Evolutionary conservation across 345 rosid genomes (phyloP), one percentile per base, ranked within the genome.

Genomic region (Citrus cavaleriei): DNA sequence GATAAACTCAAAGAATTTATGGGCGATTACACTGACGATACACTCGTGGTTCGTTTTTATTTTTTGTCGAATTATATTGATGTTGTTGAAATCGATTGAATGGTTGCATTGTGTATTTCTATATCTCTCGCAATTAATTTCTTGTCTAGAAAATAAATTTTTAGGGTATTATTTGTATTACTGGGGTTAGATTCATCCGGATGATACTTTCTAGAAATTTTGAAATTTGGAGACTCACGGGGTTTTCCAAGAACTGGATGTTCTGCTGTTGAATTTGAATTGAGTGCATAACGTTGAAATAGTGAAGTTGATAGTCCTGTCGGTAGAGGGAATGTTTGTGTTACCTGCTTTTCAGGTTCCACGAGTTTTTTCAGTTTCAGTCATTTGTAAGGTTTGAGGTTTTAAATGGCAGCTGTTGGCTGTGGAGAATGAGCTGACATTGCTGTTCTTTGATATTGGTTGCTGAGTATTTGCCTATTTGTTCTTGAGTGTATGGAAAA

Each of bases 1-100:
- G 90, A 85, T 72, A 97, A 94, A 81, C 93, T 97, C 70, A 93
- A 94, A 89, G 98, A 97, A 88, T 93, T 86, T 82, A 93, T 97
- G 98, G 98, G 96, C 61, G 95, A 97, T 79, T 97, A 97, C 87
- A 91, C 99, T 22, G 99, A 97, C 80, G 98, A 97, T 75, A 92
- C 88, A 68, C 99, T 97, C 27, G 98, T 94, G 98, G 98, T 97
- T 86, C 75, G 83, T 51, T 46, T 63, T 24, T 40, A 1, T 30
- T 22, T 25, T 24, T 32, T 59, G 2, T 54, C 42, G 28, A 3
- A 27, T 42, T 25, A 25, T 8, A 32, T 24, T 54, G n/a, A 24
- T 59, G 76, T 19, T 37, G 34, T 59, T n/a, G 76, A 59, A 73
- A 37, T 35, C 10, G 54, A 30, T 24, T 76, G 68, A 68, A 68